These are phyloP conservation scores for Albifimbria verrucaria DNA, from an alignment of 2,329 filamentous ascomycete genomes.

Conservation along the genomic window DNA sequence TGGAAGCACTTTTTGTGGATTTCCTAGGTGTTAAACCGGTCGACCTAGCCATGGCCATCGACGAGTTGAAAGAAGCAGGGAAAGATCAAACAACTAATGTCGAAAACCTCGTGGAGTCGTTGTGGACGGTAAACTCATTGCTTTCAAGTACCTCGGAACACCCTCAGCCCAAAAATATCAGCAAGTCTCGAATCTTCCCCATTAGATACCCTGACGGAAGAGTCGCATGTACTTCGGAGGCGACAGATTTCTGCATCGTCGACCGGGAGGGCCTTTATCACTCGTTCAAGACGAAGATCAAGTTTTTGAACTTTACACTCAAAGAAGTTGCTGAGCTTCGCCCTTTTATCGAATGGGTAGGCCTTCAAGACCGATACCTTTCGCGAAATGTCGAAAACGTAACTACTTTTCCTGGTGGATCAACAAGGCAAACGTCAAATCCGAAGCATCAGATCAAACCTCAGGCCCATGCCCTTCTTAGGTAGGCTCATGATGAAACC, in stretches of 20 bases:
- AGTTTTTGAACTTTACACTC: slow-evolving; percentile 31
- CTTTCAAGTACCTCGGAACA: slow-evolving; percentile 9
- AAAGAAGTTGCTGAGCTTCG: slow-evolving; percentile 26
- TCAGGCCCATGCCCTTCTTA: slow-evolving; percentile 27
- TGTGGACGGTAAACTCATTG: slow-evolving; percentile 30
- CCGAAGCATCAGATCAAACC: slow-evolving; percentile 20
- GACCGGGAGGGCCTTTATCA: slow-evolving; percentile 26
- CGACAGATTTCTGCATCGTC: slow-evolving; percentile 27
- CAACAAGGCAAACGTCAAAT: slow-evolving; percentile 14
- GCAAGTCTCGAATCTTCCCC: slow-evolving; percentile 15
- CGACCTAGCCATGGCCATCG: slow-evolving; percentile 25
- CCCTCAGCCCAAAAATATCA: slow-evolving; percentile 8
- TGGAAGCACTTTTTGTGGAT: slow-evolving; percentile 26
- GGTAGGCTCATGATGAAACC: no score
- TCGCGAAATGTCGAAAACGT: slow-evolving; percentile 30
- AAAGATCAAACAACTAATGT: slow-evolving; percentile 4
- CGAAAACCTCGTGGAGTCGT: slow-evolving; percentile 23
- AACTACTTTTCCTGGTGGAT: slow-evolving; percentile 18
- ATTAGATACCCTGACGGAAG: slow-evolving; percentile 16
- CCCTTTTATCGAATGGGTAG: slow-evolving; percentile 30
- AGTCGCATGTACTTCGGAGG: slow-evolving; percentile 7
- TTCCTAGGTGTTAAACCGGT: slow-evolving; percentile 25
- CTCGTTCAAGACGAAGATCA: slow-evolving; percentile 23
- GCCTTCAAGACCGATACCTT: slow-evolving; percentile 26
- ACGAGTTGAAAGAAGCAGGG: slow-evolving; percentile 22